Percentiles rank a stretch among this genome's conserved stretches.
These are phyloP conservation scores for Coniferiporia sulphurascens DNA, from an alignment of 1,284 basidiomycete genomes.

Conservation along the genomic window DNA sequence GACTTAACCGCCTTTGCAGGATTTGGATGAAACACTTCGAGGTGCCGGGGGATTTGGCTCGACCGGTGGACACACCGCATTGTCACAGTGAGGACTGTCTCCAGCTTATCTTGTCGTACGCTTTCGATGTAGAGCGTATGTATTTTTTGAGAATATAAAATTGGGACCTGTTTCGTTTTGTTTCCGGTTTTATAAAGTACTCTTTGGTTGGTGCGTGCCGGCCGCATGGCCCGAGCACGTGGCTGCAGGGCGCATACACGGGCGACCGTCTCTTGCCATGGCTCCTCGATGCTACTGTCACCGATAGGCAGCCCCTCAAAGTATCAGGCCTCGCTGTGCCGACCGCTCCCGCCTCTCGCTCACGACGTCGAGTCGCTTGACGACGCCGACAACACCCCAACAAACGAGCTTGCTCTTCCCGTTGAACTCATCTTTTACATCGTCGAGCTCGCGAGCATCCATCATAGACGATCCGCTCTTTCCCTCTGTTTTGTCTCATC, in stretches of 20 bases:
- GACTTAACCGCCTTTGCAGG: constrained; percentile 36
- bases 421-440: constrained; percentile 18
- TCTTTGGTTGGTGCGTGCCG: neutral
- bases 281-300: neutral
- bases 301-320: constrained; percentile 17
- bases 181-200: neutral
- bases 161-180: neutral
- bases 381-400: constrained; percentile 1
- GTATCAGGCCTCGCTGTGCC: constrained; percentile 8
- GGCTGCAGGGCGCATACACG: neutral
- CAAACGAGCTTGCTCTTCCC: constrained; percentile 13
- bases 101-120: neutral
- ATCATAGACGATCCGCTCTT: constrained; percentile 7
- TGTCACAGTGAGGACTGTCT: constrained; percentile 25
- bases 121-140: neutral
- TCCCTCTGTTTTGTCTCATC: constrained; percentile 17
- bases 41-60: constrained; percentile 93
- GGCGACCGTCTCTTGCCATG: neutral
- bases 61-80: constrained; percentile 72
- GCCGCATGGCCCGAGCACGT: neutral
- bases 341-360: constrained; percentile 8
- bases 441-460: constrained; percentile 14
- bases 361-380: constrained; percentile 3
- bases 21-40: constrained; percentile 78
- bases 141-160: neutral